Conservation (phyloP, 2,329 filamentous ascomycete species). For the Dendrostoma leiphaemia region DNA sequence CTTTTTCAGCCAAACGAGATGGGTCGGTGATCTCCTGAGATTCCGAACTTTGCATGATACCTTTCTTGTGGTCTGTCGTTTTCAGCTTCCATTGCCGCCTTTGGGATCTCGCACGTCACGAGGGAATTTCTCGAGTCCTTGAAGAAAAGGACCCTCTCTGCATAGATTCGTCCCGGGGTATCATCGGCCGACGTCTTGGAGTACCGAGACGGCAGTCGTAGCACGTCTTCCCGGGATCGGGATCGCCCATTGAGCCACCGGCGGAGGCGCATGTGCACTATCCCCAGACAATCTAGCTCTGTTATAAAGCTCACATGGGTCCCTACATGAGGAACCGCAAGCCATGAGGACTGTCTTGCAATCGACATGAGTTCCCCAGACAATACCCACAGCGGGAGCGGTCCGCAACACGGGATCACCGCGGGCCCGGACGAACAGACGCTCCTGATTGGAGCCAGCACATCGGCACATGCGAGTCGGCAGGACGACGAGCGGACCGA, state of each 20-base stretch:
- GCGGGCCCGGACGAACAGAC: constrained; percentile 13
- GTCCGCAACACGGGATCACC: background rate
- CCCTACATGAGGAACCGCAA: too few species aligned
- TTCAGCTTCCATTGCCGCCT: too few species aligned
- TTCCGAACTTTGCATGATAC: too few species aligned
- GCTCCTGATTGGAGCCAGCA: constrained; percentile 9
- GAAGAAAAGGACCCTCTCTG: too few species aligned
- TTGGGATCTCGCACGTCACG: too few species aligned
- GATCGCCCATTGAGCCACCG: background rate
- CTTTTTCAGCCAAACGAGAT: too few species aligned
- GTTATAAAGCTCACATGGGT: too few species aligned
- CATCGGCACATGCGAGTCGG: background rate
- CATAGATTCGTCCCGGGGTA: background rate
- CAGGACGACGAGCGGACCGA: constrained; percentile 4
- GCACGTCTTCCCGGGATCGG: background rate
- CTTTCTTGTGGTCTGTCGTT: too few species aligned
- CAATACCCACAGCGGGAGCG: background rate
- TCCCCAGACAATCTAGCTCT: too few species aligned
- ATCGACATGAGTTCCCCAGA: background rate
- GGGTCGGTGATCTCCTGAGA: too few species aligned
- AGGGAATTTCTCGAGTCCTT: too few species aligned
- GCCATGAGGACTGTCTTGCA: background rate
- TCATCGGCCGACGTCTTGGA: background rate
- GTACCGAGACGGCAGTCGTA: too few species aligned
- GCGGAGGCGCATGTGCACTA: background rate